phyloP scores from a whole-genome alignment of 1,284 basidiomycete genomes.

The Peniophora sp. region DNA sequence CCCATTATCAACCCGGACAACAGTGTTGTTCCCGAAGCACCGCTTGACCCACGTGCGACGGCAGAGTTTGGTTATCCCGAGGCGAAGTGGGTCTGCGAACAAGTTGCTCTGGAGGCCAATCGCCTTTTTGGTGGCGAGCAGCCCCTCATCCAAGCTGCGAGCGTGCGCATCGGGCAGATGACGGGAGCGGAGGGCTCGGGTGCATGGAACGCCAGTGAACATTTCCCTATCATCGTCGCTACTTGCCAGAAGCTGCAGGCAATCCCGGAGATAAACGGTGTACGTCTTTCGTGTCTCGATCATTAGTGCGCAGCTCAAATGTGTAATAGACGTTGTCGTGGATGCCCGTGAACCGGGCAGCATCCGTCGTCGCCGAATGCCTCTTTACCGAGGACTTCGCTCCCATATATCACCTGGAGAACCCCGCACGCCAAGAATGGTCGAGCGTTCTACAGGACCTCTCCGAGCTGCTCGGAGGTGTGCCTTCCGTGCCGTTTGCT shows the following conservation, averaged over 20 bases:
- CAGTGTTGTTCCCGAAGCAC: conserved; percentile 14
- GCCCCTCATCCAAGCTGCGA: conserved; percentile 5
- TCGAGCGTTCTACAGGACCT: conserved; percentile 19
- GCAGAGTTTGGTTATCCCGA: conserved; percentile 52
- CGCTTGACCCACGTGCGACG: conserved; percentile 17
- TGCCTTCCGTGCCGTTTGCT: conserved; percentile 18
- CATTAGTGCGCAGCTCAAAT: not conserved
- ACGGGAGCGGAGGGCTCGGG: conserved; percentile 25
- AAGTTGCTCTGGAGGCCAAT: conserved; percentile 17
- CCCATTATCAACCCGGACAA: conserved; percentile 8
- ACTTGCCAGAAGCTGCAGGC: conserved; percentile 19
- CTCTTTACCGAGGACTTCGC: conserved; percentile 19
- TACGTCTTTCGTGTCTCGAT: conserved; percentile 10
- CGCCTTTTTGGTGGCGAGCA: conserved; percentile 16
- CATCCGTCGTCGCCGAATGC: conserved; percentile 17
- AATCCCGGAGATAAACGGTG: conserved; percentile 23
- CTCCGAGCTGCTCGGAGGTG: conserved; percentile 15
- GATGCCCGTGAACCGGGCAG: conserved; percentile 25
- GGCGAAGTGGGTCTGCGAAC: conserved; percentile 59
- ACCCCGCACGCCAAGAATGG: conserved; percentile 24
- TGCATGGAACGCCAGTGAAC: conserved; percentile 28
- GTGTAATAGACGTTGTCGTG: conserved; percentile 21
- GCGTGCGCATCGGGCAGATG: conserved; percentile 28
- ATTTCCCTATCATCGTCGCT: conserved; percentile 27
- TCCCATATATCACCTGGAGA: conserved; percentile 23